These are phyloP conservation scores for Powellomyces hirtus DNA, from an alignment of 192 early-diverging fungal species.

Conservation along the genomic window DNA sequence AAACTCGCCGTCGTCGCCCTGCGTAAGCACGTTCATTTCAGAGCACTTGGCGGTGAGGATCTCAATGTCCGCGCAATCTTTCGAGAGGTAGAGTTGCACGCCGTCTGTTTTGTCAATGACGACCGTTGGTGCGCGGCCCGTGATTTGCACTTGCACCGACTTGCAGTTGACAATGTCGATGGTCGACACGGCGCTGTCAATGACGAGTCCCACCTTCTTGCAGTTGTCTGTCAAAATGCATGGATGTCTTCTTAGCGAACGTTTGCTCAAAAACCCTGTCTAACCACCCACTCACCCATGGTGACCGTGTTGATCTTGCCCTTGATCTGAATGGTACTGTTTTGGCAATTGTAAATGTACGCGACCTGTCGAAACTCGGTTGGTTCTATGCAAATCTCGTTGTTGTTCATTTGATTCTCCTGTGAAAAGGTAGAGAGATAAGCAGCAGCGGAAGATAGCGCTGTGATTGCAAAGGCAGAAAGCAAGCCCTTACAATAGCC, in stretches of 20 bases:
- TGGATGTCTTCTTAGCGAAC: not conserved
- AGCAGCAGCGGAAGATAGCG: not conserved
- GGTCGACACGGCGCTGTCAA: conserved; percentile 80
- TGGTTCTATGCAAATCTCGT: conserved; percentile 73
- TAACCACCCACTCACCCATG: conserved; percentile 50
- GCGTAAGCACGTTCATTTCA: conserved; percentile 86
- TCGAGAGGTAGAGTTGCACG: conserved; percentile 83
- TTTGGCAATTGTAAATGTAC: conserved; percentile 92
- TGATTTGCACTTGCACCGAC: conserved; percentile 83
- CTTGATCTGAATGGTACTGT: conserved; percentile 85
- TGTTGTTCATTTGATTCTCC: conserved; percentile 81
- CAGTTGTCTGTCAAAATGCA: conserved; percentile 64
- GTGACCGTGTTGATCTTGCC: conserved; percentile 92
- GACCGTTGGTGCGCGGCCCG: conserved; percentile 78
- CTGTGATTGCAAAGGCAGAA: not conserved
- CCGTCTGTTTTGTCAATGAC: conserved; percentile 93
- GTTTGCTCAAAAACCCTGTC: not conserved
- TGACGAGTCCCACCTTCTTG: conserved; percentile 79
- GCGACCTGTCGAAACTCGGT: conserved; percentile 84
- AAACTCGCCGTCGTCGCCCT: conserved; percentile 63
- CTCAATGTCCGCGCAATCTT: conserved; percentile 71
- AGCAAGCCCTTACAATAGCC: conserved; percentile 57
- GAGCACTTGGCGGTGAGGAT: conserved; percentile 93
- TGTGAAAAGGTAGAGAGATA: conserved; percentile 15
- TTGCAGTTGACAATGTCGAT: conserved; percentile 90